These are phyloP conservation scores for Claviceps pazoutovae DNA, from an alignment of 2,329 filamentous ascomycete genomes.

Conservation along the genomic window DNA sequence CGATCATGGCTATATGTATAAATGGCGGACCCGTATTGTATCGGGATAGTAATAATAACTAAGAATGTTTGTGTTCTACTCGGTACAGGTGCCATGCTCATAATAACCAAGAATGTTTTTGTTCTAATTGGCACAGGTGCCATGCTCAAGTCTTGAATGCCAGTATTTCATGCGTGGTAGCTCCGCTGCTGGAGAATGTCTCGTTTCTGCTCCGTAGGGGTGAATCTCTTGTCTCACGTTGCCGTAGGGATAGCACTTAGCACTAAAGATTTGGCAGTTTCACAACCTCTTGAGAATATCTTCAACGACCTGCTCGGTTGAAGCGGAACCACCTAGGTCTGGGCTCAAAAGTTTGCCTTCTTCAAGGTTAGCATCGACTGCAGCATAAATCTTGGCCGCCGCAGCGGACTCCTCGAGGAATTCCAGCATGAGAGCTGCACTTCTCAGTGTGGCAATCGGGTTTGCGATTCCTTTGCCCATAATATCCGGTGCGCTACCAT, in stretches of 20 bases:
- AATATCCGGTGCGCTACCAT: slow-evolving; percentile 91
- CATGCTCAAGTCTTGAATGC: too few species aligned
- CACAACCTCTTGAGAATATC: slow-evolving; percentile 79
- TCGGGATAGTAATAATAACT: too few species aligned
- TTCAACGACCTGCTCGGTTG: slow-evolving; percentile 72
- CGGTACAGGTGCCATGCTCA: too few species aligned
- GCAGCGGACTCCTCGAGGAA: slow-evolving; percentile 80
- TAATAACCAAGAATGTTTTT: too few species aligned
- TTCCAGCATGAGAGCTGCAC: slow-evolving; percentile 88
- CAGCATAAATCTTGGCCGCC: slow-evolving; percentile 78
- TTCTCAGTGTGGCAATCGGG: slow-evolving; percentile 86
- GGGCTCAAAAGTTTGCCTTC: slow-evolving; percentile 74
- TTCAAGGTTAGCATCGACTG: slow-evolving; percentile 79
- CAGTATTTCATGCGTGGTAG: too few species aligned
- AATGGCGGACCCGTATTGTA: too few species aligned
- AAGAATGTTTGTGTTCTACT: too few species aligned
- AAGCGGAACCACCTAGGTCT: slow-evolving; percentile 78
- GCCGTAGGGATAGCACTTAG: neutral
- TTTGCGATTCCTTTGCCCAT: slow-evolving; percentile 87
- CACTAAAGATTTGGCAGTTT: neutral
- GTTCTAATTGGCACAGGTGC: too few species aligned
- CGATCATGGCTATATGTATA: neutral
- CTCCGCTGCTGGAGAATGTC: neutral
- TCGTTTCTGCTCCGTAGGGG: too few species aligned
- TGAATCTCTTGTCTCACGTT: neutral